A percentile compares a stretch with the other conserved stretches of the same genome.
These are phyloP conservation scores for Colletotrichum sidae DNA, from an alignment of 2,329 filamentous ascomycete species.

Conservation along the genomic window DNA sequence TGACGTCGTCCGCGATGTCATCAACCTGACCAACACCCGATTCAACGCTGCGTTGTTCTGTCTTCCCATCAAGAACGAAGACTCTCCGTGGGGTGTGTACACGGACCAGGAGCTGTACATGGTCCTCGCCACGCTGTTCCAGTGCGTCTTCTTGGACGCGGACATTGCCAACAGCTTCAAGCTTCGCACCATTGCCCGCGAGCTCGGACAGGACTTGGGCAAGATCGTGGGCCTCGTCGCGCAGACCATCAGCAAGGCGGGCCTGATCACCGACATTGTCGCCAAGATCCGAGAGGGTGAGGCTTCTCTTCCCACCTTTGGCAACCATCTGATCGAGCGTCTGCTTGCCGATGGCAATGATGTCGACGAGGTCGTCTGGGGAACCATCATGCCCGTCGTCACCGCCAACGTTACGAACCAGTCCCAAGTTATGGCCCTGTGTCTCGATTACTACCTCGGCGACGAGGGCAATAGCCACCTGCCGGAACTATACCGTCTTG, in stretches of 20 bases:
- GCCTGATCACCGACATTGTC: constrained; percentile 59
- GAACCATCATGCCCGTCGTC: constrained; percentile 67
- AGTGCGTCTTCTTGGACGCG: constrained; percentile 64
- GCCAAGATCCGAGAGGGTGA: constrained; percentile 57
- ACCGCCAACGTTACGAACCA: constrained; percentile 69
- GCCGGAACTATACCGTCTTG: constrained; percentile 62
- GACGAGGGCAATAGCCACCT: constrained; percentile 61
- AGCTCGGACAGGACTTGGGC: constrained; percentile 63
- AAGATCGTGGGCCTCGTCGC: constrained; percentile 64
- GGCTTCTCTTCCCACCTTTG: constrained; percentile 60
- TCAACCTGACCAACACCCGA: constrained; percentile 65
- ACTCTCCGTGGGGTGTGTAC: constrained; percentile 63
- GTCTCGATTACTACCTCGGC: constrained; percentile 70
- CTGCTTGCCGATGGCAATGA: constrained; percentile 65
- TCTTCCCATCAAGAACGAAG: constrained; percentile 65
- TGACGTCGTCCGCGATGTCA: constrained; percentile 55
- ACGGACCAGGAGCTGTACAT: constrained; percentile 68
- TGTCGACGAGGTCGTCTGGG: constrained; percentile 66
- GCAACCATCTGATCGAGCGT: constrained; percentile 66
- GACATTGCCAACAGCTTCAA: constrained; percentile 69
- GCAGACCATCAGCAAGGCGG: constrained; percentile 57
- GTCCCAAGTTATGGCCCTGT: constrained; percentile 67
- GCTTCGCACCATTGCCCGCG: constrained; percentile 61
- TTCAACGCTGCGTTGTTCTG: constrained; percentile 66
- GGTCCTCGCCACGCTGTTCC: constrained; percentile 67